Conservation (phyloP, 768 basidiomycete genomes). For the Calocybe indica region DNA sequence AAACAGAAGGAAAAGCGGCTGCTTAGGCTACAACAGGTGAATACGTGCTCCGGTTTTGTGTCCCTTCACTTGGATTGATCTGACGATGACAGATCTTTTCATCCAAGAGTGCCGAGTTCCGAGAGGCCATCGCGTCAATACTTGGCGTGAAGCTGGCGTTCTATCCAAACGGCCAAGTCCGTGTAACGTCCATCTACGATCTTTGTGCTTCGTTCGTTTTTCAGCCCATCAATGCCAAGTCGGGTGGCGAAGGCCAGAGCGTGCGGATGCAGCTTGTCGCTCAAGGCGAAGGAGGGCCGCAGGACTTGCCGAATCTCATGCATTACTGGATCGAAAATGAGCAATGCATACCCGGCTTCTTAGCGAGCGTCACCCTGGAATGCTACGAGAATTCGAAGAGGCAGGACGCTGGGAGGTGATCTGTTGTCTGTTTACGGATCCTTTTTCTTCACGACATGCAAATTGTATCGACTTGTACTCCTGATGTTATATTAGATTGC, state of each 20-base stretch:
- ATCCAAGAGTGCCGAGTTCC: conserved; percentile 85
- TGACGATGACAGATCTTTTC: conserved; percentile 59
- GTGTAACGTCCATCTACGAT: conserved; percentile 89
- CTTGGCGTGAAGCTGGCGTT: conserved; percentile 90
- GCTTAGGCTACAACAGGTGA: conserved; percentile 72
- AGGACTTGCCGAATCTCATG: conserved; percentile 71
- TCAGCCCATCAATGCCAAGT: conserved; percentile 38
- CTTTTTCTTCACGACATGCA: no score
- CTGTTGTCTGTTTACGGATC: no score
- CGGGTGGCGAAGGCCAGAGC: conserved; percentile 13
- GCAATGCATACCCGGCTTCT: conserved; percentile 83
- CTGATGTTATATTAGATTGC: no score
- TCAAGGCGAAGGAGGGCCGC: conserved; percentile 68
- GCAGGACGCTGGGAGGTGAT: conserved; percentile 10
- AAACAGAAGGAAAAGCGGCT: conserved; percentile 81
- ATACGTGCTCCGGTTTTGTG: conserved; percentile 4
- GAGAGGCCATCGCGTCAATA: conserved; percentile 84
- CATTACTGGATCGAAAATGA: conserved; percentile 83
- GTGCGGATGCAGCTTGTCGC: conserved; percentile 62
- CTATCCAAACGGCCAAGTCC: conserved; percentile 84
- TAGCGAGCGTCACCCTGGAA: conserved; percentile 85
- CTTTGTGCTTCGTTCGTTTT: conserved; percentile 85
- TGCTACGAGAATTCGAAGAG: conserved; percentile 75
- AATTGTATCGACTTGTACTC: no score
- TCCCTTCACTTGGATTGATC: not conserved